Conservation (phyloP, 257 asterid genomes). For the Verbena officinalis region DNA sequence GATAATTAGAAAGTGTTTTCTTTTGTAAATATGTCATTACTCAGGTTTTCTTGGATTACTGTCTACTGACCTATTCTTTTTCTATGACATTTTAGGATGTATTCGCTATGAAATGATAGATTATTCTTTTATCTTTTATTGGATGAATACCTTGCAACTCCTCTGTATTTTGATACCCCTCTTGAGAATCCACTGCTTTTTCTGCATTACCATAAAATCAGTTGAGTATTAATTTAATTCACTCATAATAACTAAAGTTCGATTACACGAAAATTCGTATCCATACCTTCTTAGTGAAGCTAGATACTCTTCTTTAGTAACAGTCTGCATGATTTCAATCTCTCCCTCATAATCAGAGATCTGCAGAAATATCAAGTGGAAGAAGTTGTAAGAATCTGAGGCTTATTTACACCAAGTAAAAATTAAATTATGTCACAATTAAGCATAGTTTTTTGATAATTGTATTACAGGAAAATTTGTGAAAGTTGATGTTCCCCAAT, state of each 20-base stretch:
- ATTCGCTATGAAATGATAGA: too few relatives aligned
- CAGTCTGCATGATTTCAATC: conserved; percentile 43
- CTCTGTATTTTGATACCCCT: conserved; percentile 51
- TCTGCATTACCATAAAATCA: conserved; percentile 27
- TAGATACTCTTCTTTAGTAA: conserved; percentile 49
- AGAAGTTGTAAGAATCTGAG: too few relatives aligned
- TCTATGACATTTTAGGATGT: too few relatives aligned
- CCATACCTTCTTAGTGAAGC: conserved; percentile 52
- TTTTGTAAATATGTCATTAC: too few relatives aligned
- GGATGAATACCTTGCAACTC: conserved; percentile 40
- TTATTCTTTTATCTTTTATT: too few relatives aligned
- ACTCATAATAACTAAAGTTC: background rate
- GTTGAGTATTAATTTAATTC: conserved; percentile 7
- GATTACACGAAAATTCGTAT: background rate
- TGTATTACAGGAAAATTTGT: background rate
- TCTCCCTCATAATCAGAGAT: conserved; percentile 39
- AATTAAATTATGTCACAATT: too few relatives aligned
- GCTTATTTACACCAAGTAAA: too few relatives aligned
- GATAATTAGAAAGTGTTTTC: too few relatives aligned
- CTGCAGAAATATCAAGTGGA: conserved; percentile 25
- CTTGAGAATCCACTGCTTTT: conserved; percentile 60
- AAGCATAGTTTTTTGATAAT: too few relatives aligned
- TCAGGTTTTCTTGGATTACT: too few relatives aligned
- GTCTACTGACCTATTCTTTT: too few relatives aligned
- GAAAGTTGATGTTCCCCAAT: conserved; percentile 28